Percentiles rank a stretch among this genome's conserved stretches.
These are phyloP conservation scores for Rhamnella rubrinervis DNA, from an alignment of 331 rosid species.

Conservation along the genomic window DNA sequence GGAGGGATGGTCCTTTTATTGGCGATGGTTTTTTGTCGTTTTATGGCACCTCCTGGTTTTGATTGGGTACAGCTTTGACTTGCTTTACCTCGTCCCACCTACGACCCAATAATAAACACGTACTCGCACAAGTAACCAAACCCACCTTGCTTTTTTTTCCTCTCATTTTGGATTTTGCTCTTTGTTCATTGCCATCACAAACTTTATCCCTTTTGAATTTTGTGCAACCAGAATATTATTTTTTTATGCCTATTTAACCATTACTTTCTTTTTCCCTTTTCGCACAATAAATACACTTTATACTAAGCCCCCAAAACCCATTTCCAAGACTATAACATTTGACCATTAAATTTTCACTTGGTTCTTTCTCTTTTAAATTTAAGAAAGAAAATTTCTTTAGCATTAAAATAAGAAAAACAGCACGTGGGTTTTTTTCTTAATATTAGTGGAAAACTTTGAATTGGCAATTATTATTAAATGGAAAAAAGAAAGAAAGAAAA, in stretches of 20 bases:
- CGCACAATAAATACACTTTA: neutral
- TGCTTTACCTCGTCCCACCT: slow-evolving; percentile 21
- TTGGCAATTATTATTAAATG: neutral
- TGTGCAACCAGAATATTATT: slow-evolving; percentile 23
- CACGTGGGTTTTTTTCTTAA: no score
- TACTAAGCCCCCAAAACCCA: no score
- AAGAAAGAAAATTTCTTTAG: neutral
- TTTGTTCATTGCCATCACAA: slow-evolving; percentile 18
- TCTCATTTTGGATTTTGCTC: slow-evolving; percentile 19
- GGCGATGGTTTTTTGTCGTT: slow-evolving; percentile 51
- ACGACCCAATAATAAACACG: neutral
- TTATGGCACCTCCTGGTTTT: slow-evolving; percentile 34
- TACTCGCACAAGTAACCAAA: slow-evolving; percentile 23
- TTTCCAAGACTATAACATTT: no score
- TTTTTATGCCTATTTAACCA: neutral
- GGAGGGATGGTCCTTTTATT: slow-evolving; percentile 58
- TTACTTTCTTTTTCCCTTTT: neutral
- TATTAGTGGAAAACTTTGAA: slow-evolving; percentile 7
- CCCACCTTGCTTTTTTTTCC: neutral
- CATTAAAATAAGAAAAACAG: neutral
- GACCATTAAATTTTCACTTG: no score
- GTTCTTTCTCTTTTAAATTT: neutral
- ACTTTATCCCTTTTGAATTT: slow-evolving; percentile 29
- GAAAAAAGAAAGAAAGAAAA: neutral
- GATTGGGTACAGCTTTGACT: slow-evolving; percentile 75